Percentiles rank a stretch among this genome's conserved stretches.
These are phyloP conservation scores for Aspergillus thermomutatus DNA, from an alignment of 2,329 filamentous ascomycete genomes.

Conservation along the genomic window DNA sequence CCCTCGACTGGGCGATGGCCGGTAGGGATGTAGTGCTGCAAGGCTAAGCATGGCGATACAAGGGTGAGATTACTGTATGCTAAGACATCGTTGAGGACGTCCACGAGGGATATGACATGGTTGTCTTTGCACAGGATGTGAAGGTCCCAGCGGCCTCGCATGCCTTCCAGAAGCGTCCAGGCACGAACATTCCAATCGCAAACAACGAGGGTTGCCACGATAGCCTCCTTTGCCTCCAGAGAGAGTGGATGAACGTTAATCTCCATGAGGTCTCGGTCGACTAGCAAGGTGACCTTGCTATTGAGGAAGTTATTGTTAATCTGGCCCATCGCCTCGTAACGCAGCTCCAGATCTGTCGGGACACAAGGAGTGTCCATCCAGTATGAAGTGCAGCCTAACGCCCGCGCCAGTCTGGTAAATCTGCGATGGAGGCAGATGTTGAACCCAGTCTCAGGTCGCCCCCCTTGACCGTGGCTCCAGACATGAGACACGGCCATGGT, in stretches of 20 bases:
- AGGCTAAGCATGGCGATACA: slow-evolving; percentile 4
- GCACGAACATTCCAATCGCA: slow-evolving; percentile 26
- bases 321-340: slow-evolving; percentile 21
- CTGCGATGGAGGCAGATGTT: slow-evolving; percentile 24
- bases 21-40: slow-evolving; percentile 6
- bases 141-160: slow-evolving; percentile 9
- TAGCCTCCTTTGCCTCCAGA: slow-evolving; percentile 9
- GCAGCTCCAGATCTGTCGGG: slow-evolving; percentile 17
- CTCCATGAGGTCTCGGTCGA: slow-evolving; percentile 24
- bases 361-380: slow-evolving; percentile 31
- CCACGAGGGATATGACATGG: slow-evolving; percentile 2
- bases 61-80: not conserved
- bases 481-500: slow-evolving; percentile 24
- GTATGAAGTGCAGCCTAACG: slow-evolving; percentile 23
- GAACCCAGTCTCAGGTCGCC: slow-evolving; percentile 20
- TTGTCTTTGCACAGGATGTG: slow-evolving; percentile 15
- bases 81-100: not conserved
- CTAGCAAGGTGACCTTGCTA: slow-evolving; percentile 18
- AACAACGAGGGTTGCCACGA: slow-evolving; percentile 18
- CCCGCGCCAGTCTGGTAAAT: slow-evolving; percentile 15
- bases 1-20: too few relatives aligned
- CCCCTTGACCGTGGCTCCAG: slow-evolving; percentile 25
- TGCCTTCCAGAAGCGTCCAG: slow-evolving; percentile 25
- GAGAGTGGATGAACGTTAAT: slow-evolving; percentile 17
- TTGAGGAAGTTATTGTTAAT: slow-evolving; percentile 22